Percentiles rank a stretch among this genome's conserved stretches.
Conservation (phyloP, 1,139 yeast genomes). For the Torulaspora pretoriensis region DNA sequence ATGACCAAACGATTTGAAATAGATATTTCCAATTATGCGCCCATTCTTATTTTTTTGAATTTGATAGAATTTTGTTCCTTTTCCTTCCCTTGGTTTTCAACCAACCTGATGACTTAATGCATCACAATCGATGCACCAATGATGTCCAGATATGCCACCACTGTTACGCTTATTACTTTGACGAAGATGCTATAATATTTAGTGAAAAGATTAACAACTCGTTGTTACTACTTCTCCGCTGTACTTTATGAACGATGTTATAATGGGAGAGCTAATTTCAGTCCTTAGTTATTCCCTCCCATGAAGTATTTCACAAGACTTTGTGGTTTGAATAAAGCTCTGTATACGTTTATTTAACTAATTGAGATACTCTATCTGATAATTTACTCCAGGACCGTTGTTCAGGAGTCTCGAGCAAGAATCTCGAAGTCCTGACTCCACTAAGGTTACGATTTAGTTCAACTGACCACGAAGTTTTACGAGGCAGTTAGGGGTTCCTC, state of each 20-base stretch:
- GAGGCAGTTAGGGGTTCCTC: too few relatives aligned
- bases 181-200: slow-evolving; percentile 4
- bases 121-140: slow-evolving; percentile 13
- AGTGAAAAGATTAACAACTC: slow-evolving; percentile 3
- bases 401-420: not conserved
- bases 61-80: slow-evolving; percentile 12
- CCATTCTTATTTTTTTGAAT: slow-evolving; percentile 3
- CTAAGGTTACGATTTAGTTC: too few relatives aligned
- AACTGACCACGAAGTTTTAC: too few relatives aligned
- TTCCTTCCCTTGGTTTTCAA: slow-evolving; percentile 1
- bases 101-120: slow-evolving; percentile 10
- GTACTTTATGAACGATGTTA: slow-evolving; percentile 10
- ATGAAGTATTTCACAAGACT: slow-evolving; percentile 1
- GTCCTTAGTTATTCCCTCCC: not conserved
- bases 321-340: not conserved
- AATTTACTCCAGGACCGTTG: not conserved
- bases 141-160: slow-evolving; percentile 10
- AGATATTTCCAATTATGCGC: slow-evolving; percentile 1
- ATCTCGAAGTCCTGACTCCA: not conserved
- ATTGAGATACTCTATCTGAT: not conserved
- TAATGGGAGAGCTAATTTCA: slow-evolving; percentile 1
- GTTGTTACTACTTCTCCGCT: slow-evolving; percentile 5
- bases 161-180: slow-evolving; percentile 9
- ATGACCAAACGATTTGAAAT: not conserved
- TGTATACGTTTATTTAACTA: not conserved